Evolutionary conservation across 2,329 filamentous ascomycete species (phyloP).

Genomic region (Gremmenia infestans): DNA sequence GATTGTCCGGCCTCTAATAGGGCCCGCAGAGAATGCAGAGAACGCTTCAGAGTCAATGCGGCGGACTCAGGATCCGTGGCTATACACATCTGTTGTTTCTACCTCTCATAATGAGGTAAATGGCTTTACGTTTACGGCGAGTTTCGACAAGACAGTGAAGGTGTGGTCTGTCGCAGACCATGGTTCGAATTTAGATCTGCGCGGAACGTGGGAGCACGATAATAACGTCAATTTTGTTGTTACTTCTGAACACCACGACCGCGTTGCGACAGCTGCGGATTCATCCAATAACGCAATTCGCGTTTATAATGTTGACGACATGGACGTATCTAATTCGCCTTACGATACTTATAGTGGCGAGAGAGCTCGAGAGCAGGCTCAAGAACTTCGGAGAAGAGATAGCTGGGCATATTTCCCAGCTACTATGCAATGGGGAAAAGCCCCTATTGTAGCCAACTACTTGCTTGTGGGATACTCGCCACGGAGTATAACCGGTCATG

Average conservation of each 20-base stretch:
- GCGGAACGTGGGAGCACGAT: slow-evolving; percentile 50
- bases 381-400: slow-evolving; percentile 17
- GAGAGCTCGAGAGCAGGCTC: slow-evolving; percentile 19
- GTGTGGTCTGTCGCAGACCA: slow-evolving; percentile 46
- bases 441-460: slow-evolving; percentile 42
- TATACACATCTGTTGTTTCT: slow-evolving; percentile 59
- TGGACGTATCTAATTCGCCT: slow-evolving; percentile 31
- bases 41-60: slow-evolving; percentile 54
- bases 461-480: slow-evolving; percentile 61
- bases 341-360: slow-evolving; percentile 28
- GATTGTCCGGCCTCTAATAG: slow-evolving; percentile 48
- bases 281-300: slow-evolving; percentile 49
- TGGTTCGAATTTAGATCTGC: slow-evolving; percentile 37
- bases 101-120: slow-evolving; percentile 48
- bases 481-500: slow-evolving; percentile 46
- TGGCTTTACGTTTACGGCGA: slow-evolving; percentile 51
- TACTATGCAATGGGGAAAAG: slow-evolving; percentile 57
- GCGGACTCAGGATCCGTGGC: slow-evolving; percentile 55
- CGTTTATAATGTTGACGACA: slow-evolving; percentile 44
- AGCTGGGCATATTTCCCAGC: slow-evolving; percentile 61
- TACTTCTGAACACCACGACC: slow-evolving; percentile 40
- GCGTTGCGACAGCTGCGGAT: slow-evolving; percentile 57
- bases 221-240: slow-evolving; percentile 60
- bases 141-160: slow-evolving; percentile 59
- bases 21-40: slow-evolving; percentile 39